phyloP scores from a whole-genome alignment of 2,329 filamentous ascomycete genomes.

The Rasamsonia emersonii region DNA sequence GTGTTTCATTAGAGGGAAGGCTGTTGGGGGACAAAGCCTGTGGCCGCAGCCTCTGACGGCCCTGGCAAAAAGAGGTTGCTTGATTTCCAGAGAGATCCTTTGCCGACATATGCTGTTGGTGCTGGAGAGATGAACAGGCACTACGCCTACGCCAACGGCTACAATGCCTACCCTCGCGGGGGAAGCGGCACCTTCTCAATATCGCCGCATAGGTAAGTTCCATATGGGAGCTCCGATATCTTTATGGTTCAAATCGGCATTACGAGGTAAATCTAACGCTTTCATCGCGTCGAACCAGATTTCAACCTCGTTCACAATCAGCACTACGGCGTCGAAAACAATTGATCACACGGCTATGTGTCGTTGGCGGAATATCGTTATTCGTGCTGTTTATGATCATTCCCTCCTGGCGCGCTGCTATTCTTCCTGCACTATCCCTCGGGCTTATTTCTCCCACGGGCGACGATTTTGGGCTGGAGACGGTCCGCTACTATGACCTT shows the following conservation, averaged over 20 bases:
- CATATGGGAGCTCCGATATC: neutral
- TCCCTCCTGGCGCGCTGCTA: constrained; percentile 59
- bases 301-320: constrained; percentile 72
- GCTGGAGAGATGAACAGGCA: constrained; percentile 72
- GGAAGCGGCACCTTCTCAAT: constrained; percentile 70
- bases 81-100: constrained; percentile 4
- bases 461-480: constrained; percentile 73
- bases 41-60: too few species aligned
- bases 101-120: constrained; percentile 22
- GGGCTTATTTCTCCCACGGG: constrained; percentile 57
- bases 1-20: too few species aligned
- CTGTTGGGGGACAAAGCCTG: too few species aligned
- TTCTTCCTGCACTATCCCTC: constrained; percentile 57
- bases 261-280: constrained; percentile 9
- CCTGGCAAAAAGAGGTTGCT: too few species aligned
- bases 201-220: constrained; percentile 71
- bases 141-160: constrained; percentile 73
- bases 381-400: constrained; percentile 63
- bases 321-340: constrained; percentile 65
- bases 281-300: constrained; percentile 47
- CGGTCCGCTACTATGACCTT: constrained; percentile 93
- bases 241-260: neutral
- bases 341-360: constrained; percentile 59
- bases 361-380: constrained; percentile 47
- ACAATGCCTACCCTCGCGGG: constrained; percentile 58